Evolutionary conservation across 73 alveolate species (phyloP).

Genomic region (Paramecium primaurelia): DNA sequence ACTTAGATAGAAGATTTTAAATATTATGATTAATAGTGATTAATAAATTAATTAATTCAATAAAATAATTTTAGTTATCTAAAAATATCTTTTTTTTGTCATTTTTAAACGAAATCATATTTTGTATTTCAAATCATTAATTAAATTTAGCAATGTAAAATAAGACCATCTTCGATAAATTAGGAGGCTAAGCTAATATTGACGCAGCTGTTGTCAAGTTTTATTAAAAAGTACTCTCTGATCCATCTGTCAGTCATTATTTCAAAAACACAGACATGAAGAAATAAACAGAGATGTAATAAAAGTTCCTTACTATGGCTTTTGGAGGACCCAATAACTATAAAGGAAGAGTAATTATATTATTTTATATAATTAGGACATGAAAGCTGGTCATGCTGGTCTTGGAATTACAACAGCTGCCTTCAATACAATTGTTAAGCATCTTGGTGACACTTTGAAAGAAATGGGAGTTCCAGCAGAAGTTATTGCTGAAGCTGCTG

Average conservation of each 20-base stretch:
- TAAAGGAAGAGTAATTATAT: neutral
- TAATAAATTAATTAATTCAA: neutral
- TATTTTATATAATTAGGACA: constrained; percentile 33
- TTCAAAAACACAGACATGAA: constrained; percentile 71
- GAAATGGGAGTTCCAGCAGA: constrained; percentile 72
- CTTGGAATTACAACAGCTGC: constrained; percentile 63
- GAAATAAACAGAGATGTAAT: constrained; percentile 47
- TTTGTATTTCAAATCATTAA: neutral
- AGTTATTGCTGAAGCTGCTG: constrained; percentile 62
- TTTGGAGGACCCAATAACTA: constrained; percentile 72
- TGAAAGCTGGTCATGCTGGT: constrained; percentile 71
- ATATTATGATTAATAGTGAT: constrained; percentile 7
- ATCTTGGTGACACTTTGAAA: constrained; percentile 60
- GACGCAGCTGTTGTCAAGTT: constrained; percentile 69
- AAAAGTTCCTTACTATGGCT: constrained; percentile 65
- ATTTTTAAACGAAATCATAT: neutral
- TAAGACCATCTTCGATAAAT: constrained; percentile 69
- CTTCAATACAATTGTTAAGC: constrained; percentile 61
- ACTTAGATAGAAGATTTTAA: neutral
- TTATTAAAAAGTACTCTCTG: constrained; percentile 66
- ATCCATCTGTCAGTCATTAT: constrained; percentile 68
- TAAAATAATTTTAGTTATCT: neutral
- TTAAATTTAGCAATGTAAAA: constrained; percentile 27
- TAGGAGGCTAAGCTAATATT: constrained; percentile 71
- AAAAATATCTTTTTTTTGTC: neutral